Evolutionary conservation across 306 rosid species (phyloP).

Genomic region (Lagenaria siceraria): DNA sequence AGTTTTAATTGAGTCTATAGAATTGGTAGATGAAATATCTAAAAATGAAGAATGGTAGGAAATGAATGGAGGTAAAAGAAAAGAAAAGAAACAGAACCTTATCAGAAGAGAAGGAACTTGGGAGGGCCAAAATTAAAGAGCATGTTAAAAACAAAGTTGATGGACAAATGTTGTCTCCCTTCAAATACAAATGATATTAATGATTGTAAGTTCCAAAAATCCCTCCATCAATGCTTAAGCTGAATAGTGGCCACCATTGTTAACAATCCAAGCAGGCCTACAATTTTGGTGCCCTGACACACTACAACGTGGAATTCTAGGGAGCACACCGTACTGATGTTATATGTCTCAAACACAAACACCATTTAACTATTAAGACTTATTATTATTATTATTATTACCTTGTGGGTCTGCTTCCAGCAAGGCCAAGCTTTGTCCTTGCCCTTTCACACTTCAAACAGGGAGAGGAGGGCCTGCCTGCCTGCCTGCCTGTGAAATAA

Average conservation of each 20-base stretch:
- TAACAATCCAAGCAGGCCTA: no score
- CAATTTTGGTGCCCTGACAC: constrained; percentile 13
- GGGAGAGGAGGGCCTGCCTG: not conserved
- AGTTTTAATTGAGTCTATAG: no score
- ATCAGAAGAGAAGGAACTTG: not conserved
- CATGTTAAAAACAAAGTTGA: not conserved
- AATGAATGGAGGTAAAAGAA: not conserved
- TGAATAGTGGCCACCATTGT: no score
- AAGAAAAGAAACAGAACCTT: not conserved
- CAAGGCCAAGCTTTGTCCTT: constrained; percentile 3
- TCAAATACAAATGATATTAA: not conserved
- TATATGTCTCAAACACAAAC: not conserved
- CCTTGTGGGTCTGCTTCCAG: not conserved
- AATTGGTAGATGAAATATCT: no score
- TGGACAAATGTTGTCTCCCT: not conserved
- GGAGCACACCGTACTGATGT: constrained; percentile 14
- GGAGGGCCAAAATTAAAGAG: not conserved
- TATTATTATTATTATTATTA: not conserved
- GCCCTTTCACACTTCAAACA: not conserved
- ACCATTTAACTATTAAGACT: no score
- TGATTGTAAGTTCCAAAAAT: not conserved
- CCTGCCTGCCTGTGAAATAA: not conserved
- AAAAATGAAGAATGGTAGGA: no score
- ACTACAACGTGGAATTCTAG: constrained; percentile 23
- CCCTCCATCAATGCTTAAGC: no score